Percentiles rank a stretch among this genome's conserved stretches.
These are phyloP conservation scores for Candolleomyces aberdarensis DNA, from an alignment of 768 basidiomycete species.

Conservation along the genomic window DNA sequence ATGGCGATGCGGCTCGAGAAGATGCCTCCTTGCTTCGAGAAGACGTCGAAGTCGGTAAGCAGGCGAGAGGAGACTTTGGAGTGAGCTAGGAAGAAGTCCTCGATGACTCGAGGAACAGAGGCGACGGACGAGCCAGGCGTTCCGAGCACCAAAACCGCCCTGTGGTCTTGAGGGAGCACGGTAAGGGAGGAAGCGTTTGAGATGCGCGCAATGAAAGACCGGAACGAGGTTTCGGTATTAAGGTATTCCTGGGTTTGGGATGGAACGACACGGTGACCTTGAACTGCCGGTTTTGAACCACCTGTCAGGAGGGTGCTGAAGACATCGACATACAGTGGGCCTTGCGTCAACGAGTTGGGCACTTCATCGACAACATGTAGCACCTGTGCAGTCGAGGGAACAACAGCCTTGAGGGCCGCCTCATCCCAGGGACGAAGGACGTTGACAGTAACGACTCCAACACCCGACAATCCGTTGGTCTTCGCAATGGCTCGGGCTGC, in stretches of 20 bases:
- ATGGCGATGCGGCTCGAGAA: slow-evolving; percentile 69
- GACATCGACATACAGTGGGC: slow-evolving; percentile 70
- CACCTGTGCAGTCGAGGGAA: slow-evolving; percentile 57
- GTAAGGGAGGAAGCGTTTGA: slow-evolving; percentile 18
- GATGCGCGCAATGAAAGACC: slow-evolving; percentile 35
- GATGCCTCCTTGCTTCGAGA: slow-evolving; percentile 71
- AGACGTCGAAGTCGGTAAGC: slow-evolving; percentile 68
- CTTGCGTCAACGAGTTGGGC: slow-evolving; percentile 55
- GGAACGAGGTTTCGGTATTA: slow-evolving; percentile 40
- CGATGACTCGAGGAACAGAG: slow-evolving; percentile 52
- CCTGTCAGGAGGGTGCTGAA: slow-evolving; percentile 53
- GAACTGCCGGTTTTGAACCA: slow-evolving; percentile 36
- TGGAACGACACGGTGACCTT: slow-evolving; percentile 58
- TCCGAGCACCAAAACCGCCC: slow-evolving; percentile 57
- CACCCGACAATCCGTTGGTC: slow-evolving; percentile 32
- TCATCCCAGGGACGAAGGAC: slow-evolving; percentile 85
- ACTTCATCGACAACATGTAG: slow-evolving; percentile 83
- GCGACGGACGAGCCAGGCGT: slow-evolving; percentile 54
- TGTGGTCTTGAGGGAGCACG: slow-evolving; percentile 44
- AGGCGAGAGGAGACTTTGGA: slow-evolving; percentile 55
- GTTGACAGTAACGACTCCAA: slow-evolving; percentile 71
- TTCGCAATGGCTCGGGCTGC: slow-evolving; percentile 50
- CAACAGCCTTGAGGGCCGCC: slow-evolving; percentile 49
- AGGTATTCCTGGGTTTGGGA: slow-evolving; percentile 51
- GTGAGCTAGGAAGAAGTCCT: slow-evolving; percentile 54